Conservation (phyloP, 306 rosid species). For the Senna siamea region DNA sequence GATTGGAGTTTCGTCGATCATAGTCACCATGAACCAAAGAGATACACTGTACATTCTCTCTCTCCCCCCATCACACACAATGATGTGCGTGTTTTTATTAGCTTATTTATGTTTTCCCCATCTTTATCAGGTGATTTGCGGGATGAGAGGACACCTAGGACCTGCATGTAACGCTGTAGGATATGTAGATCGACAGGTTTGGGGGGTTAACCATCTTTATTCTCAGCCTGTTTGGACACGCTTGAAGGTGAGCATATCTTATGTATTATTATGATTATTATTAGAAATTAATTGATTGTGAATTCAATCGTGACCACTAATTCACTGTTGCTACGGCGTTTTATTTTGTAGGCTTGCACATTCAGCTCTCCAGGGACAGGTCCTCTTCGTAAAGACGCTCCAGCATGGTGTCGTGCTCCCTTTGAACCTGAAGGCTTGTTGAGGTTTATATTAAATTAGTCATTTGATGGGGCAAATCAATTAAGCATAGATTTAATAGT, state of each 20-base stretch:
- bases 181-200: constrained; percentile 76
- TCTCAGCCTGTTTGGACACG: constrained; percentile 81
- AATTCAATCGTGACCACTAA: background rate
- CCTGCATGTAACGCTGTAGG: constrained; percentile 96
- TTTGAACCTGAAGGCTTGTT: constrained; percentile 90
- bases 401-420: constrained; percentile 81
- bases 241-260: constrained; percentile 70
- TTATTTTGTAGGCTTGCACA: constrained; percentile 63
- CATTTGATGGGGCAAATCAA: too few species aligned
- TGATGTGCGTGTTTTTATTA: background rate
- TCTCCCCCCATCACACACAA: background rate
- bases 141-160: constrained; percentile 87
- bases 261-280: background rate
- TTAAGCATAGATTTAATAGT: too few species aligned
- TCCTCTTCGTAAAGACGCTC: constrained; percentile 61
- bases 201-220: constrained; percentile 93
- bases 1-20: constrained; percentile 73
- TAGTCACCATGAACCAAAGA: constrained; percentile 7
- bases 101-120: background rate
- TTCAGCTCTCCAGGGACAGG: constrained; percentile 54
- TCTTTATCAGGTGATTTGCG: constrained; percentile 69
- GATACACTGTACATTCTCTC: constrained; percentile 54
- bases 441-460: too few species aligned
- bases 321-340: background rate
- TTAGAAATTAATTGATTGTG: background rate